A percentile compares a stretch with the other conserved stretches of the same genome.
Conservation (phyloP, 2,329 filamentous ascomycete genomes). For the Aschersonia sp. region DNA sequence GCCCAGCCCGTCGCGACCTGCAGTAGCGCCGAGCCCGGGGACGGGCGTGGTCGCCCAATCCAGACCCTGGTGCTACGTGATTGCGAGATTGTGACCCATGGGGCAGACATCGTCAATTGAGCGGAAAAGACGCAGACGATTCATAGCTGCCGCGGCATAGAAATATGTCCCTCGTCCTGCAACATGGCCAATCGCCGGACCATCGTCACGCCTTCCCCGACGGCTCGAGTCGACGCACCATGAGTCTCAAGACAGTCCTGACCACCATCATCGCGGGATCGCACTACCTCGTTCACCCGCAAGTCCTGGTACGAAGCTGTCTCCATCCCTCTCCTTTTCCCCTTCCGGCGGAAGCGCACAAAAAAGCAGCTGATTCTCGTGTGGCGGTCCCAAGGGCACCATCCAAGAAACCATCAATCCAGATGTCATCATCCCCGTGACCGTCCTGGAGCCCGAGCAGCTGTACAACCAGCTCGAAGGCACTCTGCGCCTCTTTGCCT, state of each 20-base stretch:
- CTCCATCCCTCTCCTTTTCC: not conserved
- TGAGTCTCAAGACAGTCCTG: conserved; percentile 13
- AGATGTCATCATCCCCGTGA: conserved; percentile 24
- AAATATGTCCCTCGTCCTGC: conserved; percentile 1
- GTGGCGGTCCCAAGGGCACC: conserved; percentile 14
- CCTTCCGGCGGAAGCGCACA: not conserved
- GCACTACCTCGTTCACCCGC: conserved; percentile 24
- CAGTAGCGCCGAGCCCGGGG: not conserved
- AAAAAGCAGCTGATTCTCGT: not conserved
- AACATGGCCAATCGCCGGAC: conserved; percentile 1
- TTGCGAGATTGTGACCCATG: not conserved
- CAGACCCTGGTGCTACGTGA: not conserved
- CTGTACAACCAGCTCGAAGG: conserved; percentile 20
- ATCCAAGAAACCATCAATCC: conserved; percentile 26
- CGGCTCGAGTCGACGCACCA: not conserved
- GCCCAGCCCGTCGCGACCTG: not conserved
- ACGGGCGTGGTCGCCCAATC: not conserved
- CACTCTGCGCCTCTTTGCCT: conserved; percentile 16
- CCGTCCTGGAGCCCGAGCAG: conserved; percentile 22
- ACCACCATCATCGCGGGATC: conserved; percentile 22
- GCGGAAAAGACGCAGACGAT: not conserved
- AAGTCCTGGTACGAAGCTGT: conserved; percentile 15
- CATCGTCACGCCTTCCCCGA: not conserved
- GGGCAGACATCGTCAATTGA: too few species aligned
- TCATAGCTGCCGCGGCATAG: not conserved